Percentiles rank a stretch among this genome's conserved stretches.
These are phyloP conservation scores for Eruca vesicaria DNA, from an alignment of 441 rosid species.

Conservation along the genomic window DNA sequence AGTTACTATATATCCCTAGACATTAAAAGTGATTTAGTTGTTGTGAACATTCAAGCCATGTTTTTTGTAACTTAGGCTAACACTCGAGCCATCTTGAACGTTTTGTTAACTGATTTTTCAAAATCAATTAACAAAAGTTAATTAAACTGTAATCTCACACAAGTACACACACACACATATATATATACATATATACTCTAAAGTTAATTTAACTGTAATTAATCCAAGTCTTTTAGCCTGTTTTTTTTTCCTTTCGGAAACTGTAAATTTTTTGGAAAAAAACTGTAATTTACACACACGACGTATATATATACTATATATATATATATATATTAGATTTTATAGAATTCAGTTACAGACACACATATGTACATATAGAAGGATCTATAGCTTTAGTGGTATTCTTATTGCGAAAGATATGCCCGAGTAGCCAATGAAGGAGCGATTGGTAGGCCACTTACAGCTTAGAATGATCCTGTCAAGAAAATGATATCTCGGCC, in stretches of 20 bases:
- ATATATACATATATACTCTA: not conserved
- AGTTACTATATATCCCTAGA: not conserved
- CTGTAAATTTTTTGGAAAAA: no score
- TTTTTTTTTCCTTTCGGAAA: no score
- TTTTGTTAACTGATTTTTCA: not conserved
- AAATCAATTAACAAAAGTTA: not conserved
- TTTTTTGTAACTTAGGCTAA: no score
- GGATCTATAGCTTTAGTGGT: not conserved
- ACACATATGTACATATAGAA: not conserved
- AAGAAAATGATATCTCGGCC: slow-evolving; percentile 12
- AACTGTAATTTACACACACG: no score
- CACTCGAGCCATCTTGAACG: not conserved
- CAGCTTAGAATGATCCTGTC: not conserved
- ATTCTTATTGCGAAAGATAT: slow-evolving; percentile 8
- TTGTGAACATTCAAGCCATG: not conserved
- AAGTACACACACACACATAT: not conserved
- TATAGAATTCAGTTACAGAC: not conserved
- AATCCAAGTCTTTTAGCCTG: no score
- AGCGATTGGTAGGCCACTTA: slow-evolving; percentile 4
- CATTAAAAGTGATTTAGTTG: not conserved
- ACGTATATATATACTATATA: not conserved
- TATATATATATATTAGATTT: not conserved
- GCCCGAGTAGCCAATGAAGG: slow-evolving; percentile 16
- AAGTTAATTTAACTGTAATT: not conserved
- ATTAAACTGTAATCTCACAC: not conserved